Conservation (phyloP, 345 rosid species). For the Jatropha curcas region DNA sequence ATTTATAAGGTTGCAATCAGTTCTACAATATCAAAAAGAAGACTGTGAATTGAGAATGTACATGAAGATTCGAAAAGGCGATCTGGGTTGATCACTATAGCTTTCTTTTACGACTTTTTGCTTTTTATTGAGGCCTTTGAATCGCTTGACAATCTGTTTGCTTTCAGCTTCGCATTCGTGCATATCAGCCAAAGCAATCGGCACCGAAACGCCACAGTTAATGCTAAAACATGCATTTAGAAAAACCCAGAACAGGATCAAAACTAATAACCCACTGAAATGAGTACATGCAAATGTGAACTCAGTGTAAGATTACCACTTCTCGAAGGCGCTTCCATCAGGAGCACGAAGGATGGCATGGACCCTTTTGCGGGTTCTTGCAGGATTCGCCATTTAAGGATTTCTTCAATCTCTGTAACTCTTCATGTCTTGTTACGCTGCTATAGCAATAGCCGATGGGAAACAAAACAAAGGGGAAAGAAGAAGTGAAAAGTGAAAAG, state of each 20-base stretch:
- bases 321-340: conserved; percentile 78
- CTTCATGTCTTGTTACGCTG: conserved; percentile 3
- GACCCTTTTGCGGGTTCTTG: conserved; percentile 69
- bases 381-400: conserved; percentile 55
- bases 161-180: conserved; percentile 53
- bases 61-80: conserved; percentile 72
- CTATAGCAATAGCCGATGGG: background rate
- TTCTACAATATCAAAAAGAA: background rate
- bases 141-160: conserved; percentile 56
- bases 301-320: conserved; percentile 41
- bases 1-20: background rate
- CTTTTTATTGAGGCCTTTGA: conserved; percentile 47
- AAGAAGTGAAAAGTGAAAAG: background rate
- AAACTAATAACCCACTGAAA: background rate
- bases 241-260: background rate
- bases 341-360: conserved; percentile 66
- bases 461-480: background rate
- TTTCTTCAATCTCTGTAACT: conserved; percentile 28
- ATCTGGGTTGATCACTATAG: conserved; percentile 57
- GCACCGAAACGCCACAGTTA: conserved; percentile 53
- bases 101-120: conserved; percentile 25
- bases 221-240: conserved; percentile 36
- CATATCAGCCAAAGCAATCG: conserved; percentile 73
- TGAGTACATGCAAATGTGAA: too few relatives aligned
- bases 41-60: conserved; percentile 29